Evolutionary conservation across 116 monocot species (phyloP).

Genomic region (Cymodocea nodosa): DNA sequence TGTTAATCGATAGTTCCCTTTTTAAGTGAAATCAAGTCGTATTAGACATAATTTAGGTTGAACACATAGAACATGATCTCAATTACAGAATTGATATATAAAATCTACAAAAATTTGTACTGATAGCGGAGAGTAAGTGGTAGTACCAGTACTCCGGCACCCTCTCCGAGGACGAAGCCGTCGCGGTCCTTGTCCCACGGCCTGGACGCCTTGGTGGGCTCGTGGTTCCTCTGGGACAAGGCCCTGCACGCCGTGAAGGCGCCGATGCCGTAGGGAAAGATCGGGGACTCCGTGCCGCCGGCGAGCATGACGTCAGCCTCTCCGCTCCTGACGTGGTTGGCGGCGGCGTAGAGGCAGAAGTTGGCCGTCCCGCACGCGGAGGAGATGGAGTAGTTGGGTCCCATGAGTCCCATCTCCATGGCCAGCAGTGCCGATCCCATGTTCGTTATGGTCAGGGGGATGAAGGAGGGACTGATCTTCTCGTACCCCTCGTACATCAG

Average conservation of each 20-base stretch:
- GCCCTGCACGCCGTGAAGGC: slow-evolving; percentile 49
- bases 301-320: slow-evolving; percentile 83
- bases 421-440: slow-evolving; percentile 60
- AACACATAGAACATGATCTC: too few species aligned
- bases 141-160: slow-evolving; percentile 32
- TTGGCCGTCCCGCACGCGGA: slow-evolving; percentile 65
- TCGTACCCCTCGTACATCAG: slow-evolving; percentile 18
- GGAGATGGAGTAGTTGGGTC: slow-evolving; percentile 69
- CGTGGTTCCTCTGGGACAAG: slow-evolving; percentile 74
- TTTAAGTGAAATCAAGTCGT: too few species aligned
- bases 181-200: slow-evolving; percentile 78
- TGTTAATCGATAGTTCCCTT: too few species aligned
- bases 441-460: slow-evolving; percentile 43
- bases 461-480: slow-evolving; percentile 52
- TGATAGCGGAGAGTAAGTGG: neutral
- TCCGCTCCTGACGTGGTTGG: slow-evolving; percentile 61
- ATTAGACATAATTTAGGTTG: too few species aligned
- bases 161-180: slow-evolving; percentile 52
- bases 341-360: slow-evolving; percentile 60
- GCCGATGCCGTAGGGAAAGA: slow-evolving; percentile 41
- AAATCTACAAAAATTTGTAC: too few species aligned
- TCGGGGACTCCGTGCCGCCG: slow-evolving; percentile 90
- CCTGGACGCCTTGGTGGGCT: slow-evolving; percentile 85
- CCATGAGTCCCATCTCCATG: slow-evolving; percentile 59
- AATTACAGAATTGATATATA: too few species aligned